Percentiles rank a stretch among this genome's conserved stretches.
phyloP scores from a whole-genome alignment of 306 rosid species.

The Dicorynia guianensis region DNA sequence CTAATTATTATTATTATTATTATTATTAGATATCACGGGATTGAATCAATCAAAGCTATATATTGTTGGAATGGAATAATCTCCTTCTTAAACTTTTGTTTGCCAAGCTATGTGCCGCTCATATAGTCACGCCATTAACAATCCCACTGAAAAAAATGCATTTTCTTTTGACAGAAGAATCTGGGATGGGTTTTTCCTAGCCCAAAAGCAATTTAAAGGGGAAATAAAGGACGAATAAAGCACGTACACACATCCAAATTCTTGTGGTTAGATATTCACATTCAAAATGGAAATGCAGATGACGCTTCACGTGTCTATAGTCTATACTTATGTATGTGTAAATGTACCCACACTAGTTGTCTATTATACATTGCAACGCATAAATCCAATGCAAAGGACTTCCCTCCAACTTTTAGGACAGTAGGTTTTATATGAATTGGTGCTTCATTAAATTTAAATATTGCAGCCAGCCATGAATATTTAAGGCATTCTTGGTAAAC shows the following conservation, averaged over 20 bases:
- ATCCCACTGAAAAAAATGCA: too few species aligned
- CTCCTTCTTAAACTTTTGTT: not conserved
- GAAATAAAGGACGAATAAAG: not conserved
- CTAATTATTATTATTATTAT: not conserved
- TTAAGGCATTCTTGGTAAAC: conserved; percentile 17
- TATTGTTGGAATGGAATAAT: too few species aligned
- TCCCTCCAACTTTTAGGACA: conserved; percentile 1
- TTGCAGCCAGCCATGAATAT: conserved; percentile 3
- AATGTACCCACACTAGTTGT: not conserved
- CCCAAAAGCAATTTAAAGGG: not conserved
- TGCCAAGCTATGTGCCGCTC: too few species aligned
- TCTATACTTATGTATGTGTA: not conserved
- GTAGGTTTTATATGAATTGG: not conserved
- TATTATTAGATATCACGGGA: not conserved
- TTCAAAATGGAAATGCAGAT: not conserved
- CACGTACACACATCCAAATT: not conserved
- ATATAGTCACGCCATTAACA: not conserved
- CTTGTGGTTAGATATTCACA: not conserved
- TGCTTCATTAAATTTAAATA: conserved; percentile 5
- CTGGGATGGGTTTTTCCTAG: not conserved
- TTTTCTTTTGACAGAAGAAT: not conserved
- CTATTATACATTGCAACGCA: not conserved
- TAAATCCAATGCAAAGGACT: conserved; percentile 2
- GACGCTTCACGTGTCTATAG: not conserved
- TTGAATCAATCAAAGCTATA: not conserved